phyloP scores from a whole-genome alignment of 139 green algal genomes.

The Picochlorum sp. region DNA sequence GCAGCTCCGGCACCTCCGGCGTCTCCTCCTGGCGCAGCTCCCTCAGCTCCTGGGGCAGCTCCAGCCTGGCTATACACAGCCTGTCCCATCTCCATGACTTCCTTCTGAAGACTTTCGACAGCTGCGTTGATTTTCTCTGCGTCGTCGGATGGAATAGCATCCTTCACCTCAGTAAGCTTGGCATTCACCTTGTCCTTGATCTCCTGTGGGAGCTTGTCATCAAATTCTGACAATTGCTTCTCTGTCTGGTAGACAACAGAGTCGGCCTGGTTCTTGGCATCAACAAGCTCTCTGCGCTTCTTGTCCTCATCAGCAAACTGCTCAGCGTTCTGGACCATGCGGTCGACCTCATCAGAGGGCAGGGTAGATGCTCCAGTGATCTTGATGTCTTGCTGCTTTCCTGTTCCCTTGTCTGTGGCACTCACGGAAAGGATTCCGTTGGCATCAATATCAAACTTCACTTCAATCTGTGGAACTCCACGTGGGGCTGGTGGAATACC shows the following conservation, averaged over 20 bases:
- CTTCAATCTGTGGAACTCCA: conserved; percentile 92
- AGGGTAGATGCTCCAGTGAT: conserved; percentile 87
- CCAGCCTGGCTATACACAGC: conserved; percentile 72
- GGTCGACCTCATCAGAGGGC: conserved; percentile 78
- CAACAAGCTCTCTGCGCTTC: conserved; percentile 82
- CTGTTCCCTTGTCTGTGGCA: conserved; percentile 91
- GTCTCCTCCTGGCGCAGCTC: conserved; percentile 28
- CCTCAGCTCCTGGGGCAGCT: conserved; percentile 17
- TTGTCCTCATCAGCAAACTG: conserved; percentile 88
- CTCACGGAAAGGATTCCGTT: conserved; percentile 95
- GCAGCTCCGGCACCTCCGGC: conserved; percentile 15
- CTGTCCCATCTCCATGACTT: conserved; percentile 88
- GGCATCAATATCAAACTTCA: conserved; percentile 99
- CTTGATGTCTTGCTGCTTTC: conserved; percentile 96
- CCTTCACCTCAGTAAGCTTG: conserved; percentile 69
- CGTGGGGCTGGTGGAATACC: conserved; percentile 92
- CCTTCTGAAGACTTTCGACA: conserved; percentile 83
- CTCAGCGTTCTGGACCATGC: conserved; percentile 95
- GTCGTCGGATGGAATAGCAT: conserved; percentile 53
- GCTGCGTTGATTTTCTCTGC: conserved; percentile 76
- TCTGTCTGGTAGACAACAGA: conserved; percentile 87
- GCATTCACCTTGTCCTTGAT: conserved; percentile 81
- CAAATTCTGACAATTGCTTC: conserved; percentile 98
- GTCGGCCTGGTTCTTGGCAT: conserved; percentile 94
- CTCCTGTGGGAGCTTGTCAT: conserved; percentile 81